phyloP scores from a whole-genome alignment of 2,329 filamentous ascomycete genomes.

The Mollisia scopiformis region DNA sequence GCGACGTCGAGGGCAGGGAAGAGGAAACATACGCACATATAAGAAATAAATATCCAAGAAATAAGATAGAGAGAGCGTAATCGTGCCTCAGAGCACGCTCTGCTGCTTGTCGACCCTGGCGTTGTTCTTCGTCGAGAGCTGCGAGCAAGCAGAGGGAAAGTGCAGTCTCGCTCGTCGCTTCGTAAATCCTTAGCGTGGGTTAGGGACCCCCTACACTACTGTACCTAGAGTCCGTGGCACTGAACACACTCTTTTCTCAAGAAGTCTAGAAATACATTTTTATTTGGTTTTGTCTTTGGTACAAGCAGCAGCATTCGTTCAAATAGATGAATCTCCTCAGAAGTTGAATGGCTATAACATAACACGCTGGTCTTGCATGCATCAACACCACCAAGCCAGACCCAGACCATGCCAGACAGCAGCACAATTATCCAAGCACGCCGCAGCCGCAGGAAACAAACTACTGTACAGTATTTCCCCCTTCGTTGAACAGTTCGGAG shows the following conservation, averaged over 20 bases:
- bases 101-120: too few relatives aligned
- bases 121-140: too few relatives aligned
- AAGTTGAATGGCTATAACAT: too few relatives aligned
- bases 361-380: too few relatives aligned
- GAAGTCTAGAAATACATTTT: conserved; percentile 9
- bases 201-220: too few relatives aligned
- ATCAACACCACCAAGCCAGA: too few relatives aligned
- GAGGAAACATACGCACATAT: neutral
- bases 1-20: neutral
- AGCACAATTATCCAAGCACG: conserved; percentile 2
- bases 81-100: conserved; percentile 21
- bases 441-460: conserved; percentile 14
- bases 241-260: neutral
- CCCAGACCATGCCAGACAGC: too few relatives aligned
- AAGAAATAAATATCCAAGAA: conserved; percentile 16
- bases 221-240: too few relatives aligned
- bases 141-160: neutral
- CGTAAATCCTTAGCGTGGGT: too few relatives aligned
- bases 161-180: too few relatives aligned
- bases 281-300: neutral
- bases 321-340: too few relatives aligned
- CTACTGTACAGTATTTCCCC: neutral
- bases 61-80: conserved; percentile 10
- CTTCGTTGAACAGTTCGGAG: neutral
- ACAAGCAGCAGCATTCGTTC: too few relatives aligned